Percentiles rank a stretch among this genome's conserved stretches.
phyloP scores from a whole-genome alignment of 805 yeast species.

The Starmerella lactis-condensi region DNA sequence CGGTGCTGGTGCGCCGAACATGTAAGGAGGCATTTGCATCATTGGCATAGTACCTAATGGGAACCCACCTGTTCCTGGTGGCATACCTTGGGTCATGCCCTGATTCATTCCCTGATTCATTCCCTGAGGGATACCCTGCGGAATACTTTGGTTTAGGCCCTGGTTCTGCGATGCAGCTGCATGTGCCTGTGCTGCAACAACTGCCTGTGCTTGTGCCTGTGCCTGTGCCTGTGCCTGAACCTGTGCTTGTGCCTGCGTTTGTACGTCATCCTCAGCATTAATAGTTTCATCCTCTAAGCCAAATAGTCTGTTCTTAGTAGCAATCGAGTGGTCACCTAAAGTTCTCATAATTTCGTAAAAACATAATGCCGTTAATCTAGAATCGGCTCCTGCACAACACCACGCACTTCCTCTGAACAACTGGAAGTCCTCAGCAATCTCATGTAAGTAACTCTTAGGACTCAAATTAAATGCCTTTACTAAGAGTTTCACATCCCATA shows the following conservation, averaged over 20 bases:
- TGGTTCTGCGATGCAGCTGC: conserved; percentile 18
- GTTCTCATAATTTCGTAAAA: conserved; percentile 27
- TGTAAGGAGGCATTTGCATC: conserved; percentile 12
- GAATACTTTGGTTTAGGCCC: conserved; percentile 5
- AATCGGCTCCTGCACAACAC: conserved; percentile 29
- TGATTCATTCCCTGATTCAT: not conserved
- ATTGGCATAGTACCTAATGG: conserved; percentile 5
- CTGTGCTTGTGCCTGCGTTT: conserved; percentile 7
- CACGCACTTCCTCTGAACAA: conserved; percentile 23
- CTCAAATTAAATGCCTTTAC: conserved; percentile 23
- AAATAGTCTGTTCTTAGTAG: conserved; percentile 22
- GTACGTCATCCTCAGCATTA: conserved; percentile 9
- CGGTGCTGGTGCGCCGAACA: conserved; percentile 13
- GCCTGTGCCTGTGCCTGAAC: conserved; percentile 12
- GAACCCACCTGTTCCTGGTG: conserved; percentile 4
- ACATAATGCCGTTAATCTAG: conserved; percentile 26
- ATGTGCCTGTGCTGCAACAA: conserved; percentile 14
- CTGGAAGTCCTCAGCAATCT: conserved; percentile 28
- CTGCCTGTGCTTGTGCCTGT: conserved; percentile 15
- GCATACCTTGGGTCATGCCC: conserved; percentile 2
- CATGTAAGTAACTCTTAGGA: conserved; percentile 22
- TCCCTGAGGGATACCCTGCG: not conserved
- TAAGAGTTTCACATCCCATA: conserved; percentile 56
- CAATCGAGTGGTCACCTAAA: conserved; percentile 20
- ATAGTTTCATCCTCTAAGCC: conserved; percentile 23